Evolutionary conservation across 176 grass and related monocot species (phyloP).

Genomic region (Phragmites australis): DNA sequence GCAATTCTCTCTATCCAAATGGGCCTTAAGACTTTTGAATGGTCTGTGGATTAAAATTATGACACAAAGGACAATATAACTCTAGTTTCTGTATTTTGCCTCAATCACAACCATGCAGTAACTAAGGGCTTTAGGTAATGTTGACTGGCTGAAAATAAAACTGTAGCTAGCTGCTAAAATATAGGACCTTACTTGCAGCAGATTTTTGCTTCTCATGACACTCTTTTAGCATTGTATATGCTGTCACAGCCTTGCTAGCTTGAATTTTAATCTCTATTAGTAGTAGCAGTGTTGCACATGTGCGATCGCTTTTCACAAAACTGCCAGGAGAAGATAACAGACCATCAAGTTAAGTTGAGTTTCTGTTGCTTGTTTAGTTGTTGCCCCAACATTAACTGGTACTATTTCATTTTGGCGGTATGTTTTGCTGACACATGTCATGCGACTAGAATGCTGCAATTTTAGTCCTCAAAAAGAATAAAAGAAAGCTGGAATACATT

Average conservation of each 20-base stretch:
- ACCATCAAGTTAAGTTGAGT: too few relatives aligned
- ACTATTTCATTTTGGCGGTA: too few relatives aligned
- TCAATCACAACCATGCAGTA: constrained; percentile 10
- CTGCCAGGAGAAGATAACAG: too few relatives aligned
- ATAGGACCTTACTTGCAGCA: neutral
- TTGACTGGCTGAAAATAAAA: constrained; percentile 11
- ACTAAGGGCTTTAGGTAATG: neutral
- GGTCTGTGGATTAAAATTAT: neutral
- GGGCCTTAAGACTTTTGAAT: neutral
- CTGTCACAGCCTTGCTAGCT: too few relatives aligned
- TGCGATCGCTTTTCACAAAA: too few relatives aligned
- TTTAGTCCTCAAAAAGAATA: too few relatives aligned
- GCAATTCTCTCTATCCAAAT: neutral
- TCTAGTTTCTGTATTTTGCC: neutral
- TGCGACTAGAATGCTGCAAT: too few relatives aligned
- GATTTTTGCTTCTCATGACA: neutral
- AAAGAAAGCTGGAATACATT: too few relatives aligned
- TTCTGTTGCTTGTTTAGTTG: too few relatives aligned
- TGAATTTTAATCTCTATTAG: too few relatives aligned
- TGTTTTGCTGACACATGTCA: too few relatives aligned
- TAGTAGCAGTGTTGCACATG: too few relatives aligned
- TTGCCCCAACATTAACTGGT: neutral
- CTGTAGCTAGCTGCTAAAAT: neutral
- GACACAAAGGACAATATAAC: neutral
- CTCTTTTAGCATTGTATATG: constrained; percentile 2